phyloP scores from a whole-genome alignment of 768 basidiomycete genomes.

The Tulasnella sp. region DNA sequence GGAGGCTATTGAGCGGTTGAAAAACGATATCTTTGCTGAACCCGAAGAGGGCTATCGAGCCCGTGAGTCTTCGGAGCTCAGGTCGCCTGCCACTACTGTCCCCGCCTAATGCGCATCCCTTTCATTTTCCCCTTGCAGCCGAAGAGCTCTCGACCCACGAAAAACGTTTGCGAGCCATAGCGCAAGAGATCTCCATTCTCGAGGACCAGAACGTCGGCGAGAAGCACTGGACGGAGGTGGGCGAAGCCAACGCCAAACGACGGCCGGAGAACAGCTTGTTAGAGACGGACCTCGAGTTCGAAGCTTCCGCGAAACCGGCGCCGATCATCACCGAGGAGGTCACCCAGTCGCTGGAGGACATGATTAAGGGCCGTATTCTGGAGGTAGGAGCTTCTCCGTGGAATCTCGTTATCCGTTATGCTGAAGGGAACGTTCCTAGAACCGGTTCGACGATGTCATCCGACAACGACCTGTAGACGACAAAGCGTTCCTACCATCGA shows the following conservation, averaged over 20 bases:
- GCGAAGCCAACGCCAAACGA: constrained; percentile 80
- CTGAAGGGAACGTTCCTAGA: constrained; percentile 40
- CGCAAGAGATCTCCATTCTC: constrained; percentile 75
- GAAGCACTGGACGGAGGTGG: constrained; percentile 92
- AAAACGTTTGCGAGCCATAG: constrained; percentile 63
- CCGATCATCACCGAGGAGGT: constrained; percentile 89
- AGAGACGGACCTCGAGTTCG: constrained; percentile 94
- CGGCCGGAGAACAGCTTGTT: constrained; percentile 91
- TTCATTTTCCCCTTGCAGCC: constrained; percentile 43
- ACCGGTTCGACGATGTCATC: constrained; percentile 87
- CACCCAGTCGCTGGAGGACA: constrained; percentile 80
- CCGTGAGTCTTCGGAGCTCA: constrained; percentile 31
- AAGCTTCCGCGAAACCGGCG: constrained; percentile 81
- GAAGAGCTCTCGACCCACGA: constrained; percentile 72
- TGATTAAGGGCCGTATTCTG: constrained; percentile 86
- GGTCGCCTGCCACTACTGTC: constrained; percentile 15
- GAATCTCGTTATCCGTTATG: neutral
- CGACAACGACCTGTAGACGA: constrained; percentile 75
- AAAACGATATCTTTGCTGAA: constrained; percentile 79
- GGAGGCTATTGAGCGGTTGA: constrained; percentile 67
- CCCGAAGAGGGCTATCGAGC: constrained; percentile 53
- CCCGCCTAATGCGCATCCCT: constrained; percentile 16
- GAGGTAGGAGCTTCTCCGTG: constrained; percentile 52
- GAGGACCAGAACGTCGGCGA: constrained; percentile 85
- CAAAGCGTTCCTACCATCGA: constrained; percentile 88